Evolutionary conservation across 2,329 filamentous ascomycete species (phyloP), one percentile per base, ranked within the genome.

Genomic region (Colletotrichum ledebouriae): DNA sequence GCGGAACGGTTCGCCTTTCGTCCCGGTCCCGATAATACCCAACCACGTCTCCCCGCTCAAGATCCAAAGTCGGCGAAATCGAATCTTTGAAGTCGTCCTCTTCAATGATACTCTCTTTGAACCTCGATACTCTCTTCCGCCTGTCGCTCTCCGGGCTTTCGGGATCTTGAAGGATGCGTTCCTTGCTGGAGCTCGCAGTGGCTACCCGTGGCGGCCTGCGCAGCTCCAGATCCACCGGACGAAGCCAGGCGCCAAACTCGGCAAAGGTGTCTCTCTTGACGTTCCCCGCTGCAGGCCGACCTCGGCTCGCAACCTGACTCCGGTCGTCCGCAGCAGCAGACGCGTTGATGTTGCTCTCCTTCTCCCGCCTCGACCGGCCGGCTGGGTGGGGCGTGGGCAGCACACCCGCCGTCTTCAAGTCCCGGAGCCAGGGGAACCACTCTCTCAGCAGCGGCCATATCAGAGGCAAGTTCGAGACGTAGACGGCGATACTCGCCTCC

Each of bases 391-490:
- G 41, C 15, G 67, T 69, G 12, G 50, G 63, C 13, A 62, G 20
- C 34, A 53, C 20, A 1, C 37, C 50, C 4, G 44, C 39, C 3
- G 57, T 46, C 12, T 57, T 50, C 12, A 62, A 15, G 13, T 42
- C 29, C 22, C 63, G 52, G 42, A 69, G 37, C 29, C 34, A 50
- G 1, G 67, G 67, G 44, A 67, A 69, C 67, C 67, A 69, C 29
- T 82, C 79, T 33, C 82, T 80, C 50, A 87, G 73, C 13, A 87
- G 78, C 1, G 84, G 81, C 84, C 85, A 88, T 61, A 86, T 81
- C 55, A 83, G 78, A 0, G 85, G 85, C 3, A 87, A 76, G 71
- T 87, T 88, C 70, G 84, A 80, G 10, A 87, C 84, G 67, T 83
- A 82, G 5, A 87, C 78, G 7, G 84, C 85, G 2, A 85, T 84